Percentiles rank a stretch among this genome's conserved stretches.
These are phyloP conservation scores for Vigna nakashimae DNA, from an alignment of 306 rosid genomes.

Conservation along the genomic window DNA sequence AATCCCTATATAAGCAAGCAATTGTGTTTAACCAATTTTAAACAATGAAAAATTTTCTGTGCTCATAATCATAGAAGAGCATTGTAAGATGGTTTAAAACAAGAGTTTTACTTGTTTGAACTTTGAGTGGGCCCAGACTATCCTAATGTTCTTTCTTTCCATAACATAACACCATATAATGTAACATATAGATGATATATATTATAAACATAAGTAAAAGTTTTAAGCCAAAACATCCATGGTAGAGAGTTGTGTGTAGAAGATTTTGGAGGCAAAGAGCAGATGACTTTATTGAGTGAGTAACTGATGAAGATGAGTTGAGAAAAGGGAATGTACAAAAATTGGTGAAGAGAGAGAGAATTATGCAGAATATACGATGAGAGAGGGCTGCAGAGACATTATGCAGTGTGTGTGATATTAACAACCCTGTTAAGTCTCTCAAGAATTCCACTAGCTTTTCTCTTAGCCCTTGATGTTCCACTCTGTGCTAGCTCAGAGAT, in stretches of 20 bases:
- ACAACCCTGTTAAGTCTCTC: conserved; percentile 83
- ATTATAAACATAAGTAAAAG: conserved; percentile 16
- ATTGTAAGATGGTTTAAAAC: no score
- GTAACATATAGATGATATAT: conserved; percentile 26
- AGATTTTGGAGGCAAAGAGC: conserved; percentile 16
- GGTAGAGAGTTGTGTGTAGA: conserved; percentile 27
- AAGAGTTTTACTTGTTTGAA: no score
- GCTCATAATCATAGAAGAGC: no score
- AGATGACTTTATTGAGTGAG: conserved; percentile 54
- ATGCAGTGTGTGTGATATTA: conserved; percentile 86
- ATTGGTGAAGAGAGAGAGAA: conserved; percentile 46
- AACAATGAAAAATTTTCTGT: no score
- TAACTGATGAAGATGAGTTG: conserved; percentile 49
- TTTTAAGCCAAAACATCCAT: neutral
- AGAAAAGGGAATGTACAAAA: conserved; percentile 60
- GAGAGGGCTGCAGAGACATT: conserved; percentile 38
- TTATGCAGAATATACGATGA: conserved; percentile 69
- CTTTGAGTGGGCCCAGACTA: no score
- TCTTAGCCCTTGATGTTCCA: conserved; percentile 95
- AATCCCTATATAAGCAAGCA: no score
- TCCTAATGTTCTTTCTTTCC: conserved; percentile 1
- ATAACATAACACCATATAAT: neutral
- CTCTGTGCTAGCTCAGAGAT: conserved; percentile 74
- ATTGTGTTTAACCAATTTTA: no score
- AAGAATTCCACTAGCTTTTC: conserved; percentile 89